A percentile compares a stretch with the other conserved stretches of the same genome.
Evolutionary conservation across 1,284 basidiomycete genomes (phyloP).

Genomic region (Inonotus hispidus): DNA sequence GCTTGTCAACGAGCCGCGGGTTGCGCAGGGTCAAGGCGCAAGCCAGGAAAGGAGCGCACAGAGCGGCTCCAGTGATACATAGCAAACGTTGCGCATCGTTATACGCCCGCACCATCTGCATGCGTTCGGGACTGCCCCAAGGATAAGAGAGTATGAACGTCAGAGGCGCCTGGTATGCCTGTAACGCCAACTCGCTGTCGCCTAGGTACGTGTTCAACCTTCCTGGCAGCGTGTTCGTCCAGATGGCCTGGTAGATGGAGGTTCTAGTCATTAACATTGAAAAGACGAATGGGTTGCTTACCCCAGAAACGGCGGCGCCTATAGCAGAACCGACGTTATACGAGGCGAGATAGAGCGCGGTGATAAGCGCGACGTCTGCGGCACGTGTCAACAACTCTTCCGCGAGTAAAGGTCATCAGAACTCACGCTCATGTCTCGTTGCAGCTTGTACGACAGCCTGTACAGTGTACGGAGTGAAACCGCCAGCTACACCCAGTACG

Average conservation of each 20-base stretch:
- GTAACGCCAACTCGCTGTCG: slow-evolving; percentile 27
- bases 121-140: slow-evolving; percentile 29
- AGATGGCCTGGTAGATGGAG: slow-evolving; percentile 26
- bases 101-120: slow-evolving; percentile 21
- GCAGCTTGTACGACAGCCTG: slow-evolving; percentile 34
- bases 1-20: slow-evolving; percentile 15
- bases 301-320: slow-evolving; percentile 33
- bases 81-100: slow-evolving; percentile 15
- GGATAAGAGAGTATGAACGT: slow-evolving; percentile 27
- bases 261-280: background rate
- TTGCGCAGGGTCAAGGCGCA: slow-evolving; percentile 16
- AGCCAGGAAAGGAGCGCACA: slow-evolving; percentile 16
- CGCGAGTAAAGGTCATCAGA: background rate
- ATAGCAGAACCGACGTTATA: slow-evolving; percentile 35
- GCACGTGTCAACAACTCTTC: background rate
- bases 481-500: slow-evolving; percentile 34
- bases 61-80: slow-evolving; percentile 19
- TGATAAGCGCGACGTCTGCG: slow-evolving; percentile 31
- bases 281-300: background rate
- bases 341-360: slow-evolving; percentile 31
- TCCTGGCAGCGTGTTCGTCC: slow-evolving; percentile 33
- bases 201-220: slow-evolving; percentile 24
- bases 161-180: slow-evolving; percentile 30
- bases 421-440: slow-evolving; percentile 30
- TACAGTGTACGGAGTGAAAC: slow-evolving; percentile 34